Evolutionary conservation across 805 yeast genomes (phyloP), one percentile per base, ranked within the genome.

Genomic region (Zygoascus flipseniorum): DNA sequence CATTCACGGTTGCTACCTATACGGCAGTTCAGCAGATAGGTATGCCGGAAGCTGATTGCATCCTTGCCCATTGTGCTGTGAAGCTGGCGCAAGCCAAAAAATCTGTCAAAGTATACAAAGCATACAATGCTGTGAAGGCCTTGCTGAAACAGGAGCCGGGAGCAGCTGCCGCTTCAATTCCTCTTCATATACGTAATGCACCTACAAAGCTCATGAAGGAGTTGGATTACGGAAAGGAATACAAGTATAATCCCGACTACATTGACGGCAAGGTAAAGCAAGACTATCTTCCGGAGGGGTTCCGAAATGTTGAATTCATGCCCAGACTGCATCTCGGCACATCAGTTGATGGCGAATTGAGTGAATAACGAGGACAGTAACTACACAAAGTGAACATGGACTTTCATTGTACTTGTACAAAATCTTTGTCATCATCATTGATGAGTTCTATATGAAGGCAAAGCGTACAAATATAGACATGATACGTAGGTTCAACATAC

Each of bases 151-250:
- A 75, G 23, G 79, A 78, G n/a, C 85, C 86, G 1, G 77, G 74
- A 10, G 72, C 78, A 50, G 79, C 81, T 16, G 76, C 80, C 42
- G 80, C 87, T 3, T 79, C 83, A 1, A 81, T 85, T 1, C 77
- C 77, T 0, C 51, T 73, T 28, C 98, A 93, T 68, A 72, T 93
- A 39, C 77, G 98, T 58, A 95, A 93, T 66, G 98, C 99, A 0
- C 99, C 99, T 2, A 95, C 99, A 0, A 76, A 75, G 60, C 73
- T 93, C 47, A 93, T 93, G 99, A 77, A 81, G 53, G 95, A 89
- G 50, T 63, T 89, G 55, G 98, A 95, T 0, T 92, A 90, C 65
- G 85, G 86, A 16, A 79, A 83, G 52, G 83, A 82, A 14, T 93
- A 93, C 70, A 88, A 89, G 67, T 95, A 93, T 68, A 89, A 89